These are phyloP conservation scores for Candida incommunis DNA, from an alignment of 805 yeast genomes.

Conservation along the genomic window DNA sequence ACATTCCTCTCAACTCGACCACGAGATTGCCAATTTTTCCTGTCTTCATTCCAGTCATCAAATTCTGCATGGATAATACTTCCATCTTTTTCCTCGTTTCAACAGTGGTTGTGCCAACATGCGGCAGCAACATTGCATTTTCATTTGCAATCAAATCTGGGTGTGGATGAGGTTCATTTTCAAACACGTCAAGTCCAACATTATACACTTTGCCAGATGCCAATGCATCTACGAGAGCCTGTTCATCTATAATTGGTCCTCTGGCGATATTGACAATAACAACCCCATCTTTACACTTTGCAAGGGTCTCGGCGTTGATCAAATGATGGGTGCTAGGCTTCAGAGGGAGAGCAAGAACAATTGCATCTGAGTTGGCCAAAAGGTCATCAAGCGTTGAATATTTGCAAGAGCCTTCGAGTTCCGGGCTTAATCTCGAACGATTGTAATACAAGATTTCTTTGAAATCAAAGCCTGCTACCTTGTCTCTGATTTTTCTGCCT, in stretches of 20 bases:
- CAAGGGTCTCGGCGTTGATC: slow-evolving; percentile 43
- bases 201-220: slow-evolving; percentile 39
- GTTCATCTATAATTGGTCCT: slow-evolving; percentile 63
- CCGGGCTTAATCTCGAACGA: slow-evolving; percentile 30
- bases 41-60: slow-evolving; percentile 34
- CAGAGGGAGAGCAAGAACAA: slow-evolving; percentile 67
- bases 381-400: slow-evolving; percentile 44
- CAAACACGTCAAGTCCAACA: slow-evolving; percentile 55
- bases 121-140: slow-evolving; percentile 62
- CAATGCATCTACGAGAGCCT: slow-evolving; percentile 35
- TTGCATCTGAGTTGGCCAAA: slow-evolving; percentile 46
- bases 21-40: slow-evolving; percentile 60
- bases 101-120: slow-evolving; percentile 69
- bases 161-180: slow-evolving; percentile 45
- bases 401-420: slow-evolving; percentile 32
- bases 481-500: slow-evolving; percentile 39
- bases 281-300: slow-evolving; percentile 66
- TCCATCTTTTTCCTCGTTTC: slow-evolving; percentile 72
- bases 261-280: slow-evolving; percentile 75
- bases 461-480: slow-evolving; percentile 35
- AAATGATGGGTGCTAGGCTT: slow-evolving; percentile 58
- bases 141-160: slow-evolving; percentile 35
- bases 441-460: slow-evolving; percentile 35
- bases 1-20: slow-evolving; percentile 36
- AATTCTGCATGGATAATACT: slow-evolving; percentile 53